Base-by-base conservation (phyloP, 805 yeast species). In the Kazachstania bromeliacearum region DNA sequence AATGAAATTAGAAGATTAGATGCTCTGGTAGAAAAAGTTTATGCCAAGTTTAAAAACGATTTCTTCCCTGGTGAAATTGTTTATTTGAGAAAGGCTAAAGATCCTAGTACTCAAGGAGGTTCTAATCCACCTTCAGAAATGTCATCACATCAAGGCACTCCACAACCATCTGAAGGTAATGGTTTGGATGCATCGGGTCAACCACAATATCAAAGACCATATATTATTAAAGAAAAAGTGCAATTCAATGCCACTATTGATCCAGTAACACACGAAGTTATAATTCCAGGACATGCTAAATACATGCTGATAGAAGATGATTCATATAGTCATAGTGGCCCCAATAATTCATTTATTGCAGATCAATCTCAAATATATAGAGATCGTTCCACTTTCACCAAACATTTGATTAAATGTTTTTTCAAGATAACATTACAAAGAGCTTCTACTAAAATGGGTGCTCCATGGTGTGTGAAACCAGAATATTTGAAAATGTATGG, bases 401-500 rank as follows among this genome's bases (percentile, higher is more conserved):
- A 89, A 58, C 80, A 88, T 75, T 71, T 82, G 36, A 81, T 92
- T 25, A 82, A 88, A 56, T 79, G 95, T n/a, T 79, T 92, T 55
- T 70, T 88, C 54, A 83, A 88, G 59, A 70, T 83, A 55, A 71
- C 70, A 37, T 23, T 63, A 48, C 70, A 85, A 54, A 68, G 81
- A 6, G 74, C 95, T 38, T 83, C 88, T 2, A 71, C 79, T 37
- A 84, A 82, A 67, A 67, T 79, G 29, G 96, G 97, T 3, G 89
- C 96, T 3, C 97, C 97, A 3, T 92, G 97, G 97, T 77, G 89
- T 15, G 92, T 92, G 12, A 82, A 79, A 53, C 76, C 74, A 18
- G 77, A 79, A 45, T 85, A 74, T 56, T 32, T 59, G 27, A 48
- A 51, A 22, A 56, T 57, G 51, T 59, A 59, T 38, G 57, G 60